These are phyloP conservation scores for Stemphylium lycopersici DNA, from an alignment of 2,329 filamentous ascomycete genomes.

Conservation along the genomic window DNA sequence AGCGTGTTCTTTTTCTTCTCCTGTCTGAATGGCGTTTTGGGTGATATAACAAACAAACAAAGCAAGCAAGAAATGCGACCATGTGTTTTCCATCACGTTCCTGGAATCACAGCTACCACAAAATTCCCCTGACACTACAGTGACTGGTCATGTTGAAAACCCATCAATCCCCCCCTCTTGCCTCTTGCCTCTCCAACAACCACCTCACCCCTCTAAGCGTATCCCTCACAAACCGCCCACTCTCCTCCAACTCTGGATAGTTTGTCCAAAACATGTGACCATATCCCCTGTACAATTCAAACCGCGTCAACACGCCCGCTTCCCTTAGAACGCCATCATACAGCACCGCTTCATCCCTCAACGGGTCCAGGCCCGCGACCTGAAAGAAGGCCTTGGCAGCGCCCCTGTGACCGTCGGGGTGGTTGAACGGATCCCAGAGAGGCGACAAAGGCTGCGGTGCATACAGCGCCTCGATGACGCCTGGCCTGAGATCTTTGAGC, in stretches of 20 bases:
- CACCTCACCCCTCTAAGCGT: constrained; percentile 37
- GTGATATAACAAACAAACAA: too few species aligned
- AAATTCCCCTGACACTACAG: too few species aligned
- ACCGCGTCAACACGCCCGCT: constrained; percentile 48
- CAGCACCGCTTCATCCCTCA: constrained; percentile 58
- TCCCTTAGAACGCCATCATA: constrained; percentile 52
- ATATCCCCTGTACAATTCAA: constrained; percentile 51
- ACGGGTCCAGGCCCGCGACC: constrained; percentile 56
- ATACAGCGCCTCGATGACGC: constrained; percentile 28
- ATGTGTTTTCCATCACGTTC: not conserved
- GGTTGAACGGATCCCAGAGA: constrained; percentile 42
- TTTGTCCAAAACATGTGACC: constrained; percentile 54
- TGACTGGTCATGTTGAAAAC: too few species aligned
- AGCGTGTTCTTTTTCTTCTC: not conserved
- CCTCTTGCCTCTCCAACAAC: constrained; percentile 30
- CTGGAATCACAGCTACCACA: too few species aligned
- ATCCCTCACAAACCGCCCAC: constrained; percentile 33
- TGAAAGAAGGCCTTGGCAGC: constrained; percentile 56
- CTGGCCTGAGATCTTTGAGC: constrained; percentile 19
- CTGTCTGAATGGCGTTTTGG: not conserved
- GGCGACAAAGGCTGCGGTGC: constrained; percentile 34
- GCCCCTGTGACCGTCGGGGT: constrained; percentile 46
- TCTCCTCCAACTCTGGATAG: constrained; percentile 35
- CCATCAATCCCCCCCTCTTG: too few species aligned
- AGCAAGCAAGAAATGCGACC: not conserved